Percentiles rank a stretch among this genome's conserved stretches.
phyloP scores from a whole-genome alignment of 768 basidiomycete genomes.

The Suillus bovinus region DNA sequence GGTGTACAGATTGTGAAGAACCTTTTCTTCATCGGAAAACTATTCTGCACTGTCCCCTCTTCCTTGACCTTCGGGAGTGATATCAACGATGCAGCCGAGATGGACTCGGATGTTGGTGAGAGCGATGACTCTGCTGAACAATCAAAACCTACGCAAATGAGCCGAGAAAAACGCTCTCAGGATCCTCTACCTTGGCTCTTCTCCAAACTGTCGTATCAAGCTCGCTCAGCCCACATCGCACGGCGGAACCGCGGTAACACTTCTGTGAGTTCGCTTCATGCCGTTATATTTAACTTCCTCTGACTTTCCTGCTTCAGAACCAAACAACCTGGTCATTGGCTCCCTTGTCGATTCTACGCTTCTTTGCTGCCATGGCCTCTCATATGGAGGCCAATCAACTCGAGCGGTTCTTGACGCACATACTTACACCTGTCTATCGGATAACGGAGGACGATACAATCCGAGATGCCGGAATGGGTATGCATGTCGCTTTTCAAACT shows the following conservation, averaged over 20 bases:
- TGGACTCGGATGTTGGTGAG: conserved; percentile 27
- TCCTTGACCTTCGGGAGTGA: conserved; percentile 19
- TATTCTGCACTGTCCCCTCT: conserved; percentile 54
- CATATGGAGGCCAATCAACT: conserved; percentile 60
- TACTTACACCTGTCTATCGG: conserved; percentile 84
- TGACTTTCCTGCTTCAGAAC: conserved; percentile 7
- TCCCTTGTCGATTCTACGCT: conserved; percentile 77
- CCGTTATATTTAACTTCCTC: neutral
- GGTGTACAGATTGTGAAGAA: conserved; percentile 90
- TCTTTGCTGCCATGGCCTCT: conserved; percentile 92
- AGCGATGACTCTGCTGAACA: conserved; percentile 14
- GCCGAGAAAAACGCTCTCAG: conserved; percentile 4
- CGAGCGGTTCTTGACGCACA: conserved; percentile 76
- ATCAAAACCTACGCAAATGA: neutral
- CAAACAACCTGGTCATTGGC: conserved; percentile 85
- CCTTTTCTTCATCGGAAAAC: conserved; percentile 88
- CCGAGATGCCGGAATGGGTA: conserved; percentile 77
- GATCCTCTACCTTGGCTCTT: conserved; percentile 90
- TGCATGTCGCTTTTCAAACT: conserved; percentile 20
- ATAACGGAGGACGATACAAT: conserved; percentile 86
- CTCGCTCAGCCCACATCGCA: conserved; percentile 71
- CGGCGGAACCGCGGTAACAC: conserved; percentile 55
- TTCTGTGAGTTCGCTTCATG: conserved; percentile 39
- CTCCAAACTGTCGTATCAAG: conserved; percentile 89
- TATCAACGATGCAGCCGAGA: conserved; percentile 31